Evolutionary conservation across 371 early-diverging fungal species (phyloP).

Genomic region (Rhizopus delemar): DNA sequence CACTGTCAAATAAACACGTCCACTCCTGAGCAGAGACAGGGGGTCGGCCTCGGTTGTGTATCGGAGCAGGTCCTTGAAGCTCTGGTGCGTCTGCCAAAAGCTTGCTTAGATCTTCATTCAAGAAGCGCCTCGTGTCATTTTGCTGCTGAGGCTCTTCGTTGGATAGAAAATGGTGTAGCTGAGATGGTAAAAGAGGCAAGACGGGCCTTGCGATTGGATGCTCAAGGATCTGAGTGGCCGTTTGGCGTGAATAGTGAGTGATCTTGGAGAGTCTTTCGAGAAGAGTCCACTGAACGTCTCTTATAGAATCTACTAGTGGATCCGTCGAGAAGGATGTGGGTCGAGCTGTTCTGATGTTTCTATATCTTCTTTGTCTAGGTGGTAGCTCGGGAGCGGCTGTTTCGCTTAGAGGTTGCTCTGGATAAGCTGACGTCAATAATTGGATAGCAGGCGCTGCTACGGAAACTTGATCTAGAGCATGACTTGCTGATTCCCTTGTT

Average conservation of each 20-base stretch:
- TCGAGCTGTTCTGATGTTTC: not conserved
- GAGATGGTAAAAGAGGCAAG: constrained; percentile 7
- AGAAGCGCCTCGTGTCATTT: constrained; percentile 11
- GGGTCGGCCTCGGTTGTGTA: constrained; percentile 43
- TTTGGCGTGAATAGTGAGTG: constrained; percentile 70
- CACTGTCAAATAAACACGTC: constrained; percentile 68
- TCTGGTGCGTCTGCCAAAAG: constrained; percentile 35
- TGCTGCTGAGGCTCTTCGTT: constrained; percentile 42
- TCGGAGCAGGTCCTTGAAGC: constrained; percentile 26
- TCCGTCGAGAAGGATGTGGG: constrained; percentile 2
- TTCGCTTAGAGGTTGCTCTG: too few species aligned
- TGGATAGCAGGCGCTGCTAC: too few species aligned
- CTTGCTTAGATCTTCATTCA: constrained; percentile 28
- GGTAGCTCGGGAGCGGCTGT: too few species aligned
- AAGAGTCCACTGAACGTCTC: constrained; percentile 68
- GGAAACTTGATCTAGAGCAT: too few species aligned
- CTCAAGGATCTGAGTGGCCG: constrained; percentile 70
- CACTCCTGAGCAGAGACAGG: constrained; percentile 79
- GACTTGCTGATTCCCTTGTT: too few species aligned
- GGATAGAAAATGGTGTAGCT: constrained; percentile 46
- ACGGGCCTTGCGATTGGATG: constrained; percentile 48
- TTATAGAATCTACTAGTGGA: constrained; percentile 15
- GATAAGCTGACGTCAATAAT: too few species aligned
- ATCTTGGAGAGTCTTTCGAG: constrained; percentile 77
- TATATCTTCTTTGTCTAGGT: too few species aligned